Conservation (phyloP, 805 yeast genomes). For the Candida golubevii region DNA sequence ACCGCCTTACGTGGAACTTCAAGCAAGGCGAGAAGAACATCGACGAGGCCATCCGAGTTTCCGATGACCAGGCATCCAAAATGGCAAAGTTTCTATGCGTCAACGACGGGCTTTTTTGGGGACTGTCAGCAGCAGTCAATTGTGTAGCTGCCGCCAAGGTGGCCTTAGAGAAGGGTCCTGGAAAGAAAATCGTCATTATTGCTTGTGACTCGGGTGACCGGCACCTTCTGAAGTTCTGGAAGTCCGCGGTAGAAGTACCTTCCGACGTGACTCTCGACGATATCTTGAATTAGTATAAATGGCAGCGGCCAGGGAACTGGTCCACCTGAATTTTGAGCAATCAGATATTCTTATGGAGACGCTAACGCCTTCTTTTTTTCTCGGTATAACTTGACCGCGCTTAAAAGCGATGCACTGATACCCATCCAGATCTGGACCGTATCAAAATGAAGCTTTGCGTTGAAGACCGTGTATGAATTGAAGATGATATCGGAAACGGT, state of each 20-base stretch:
- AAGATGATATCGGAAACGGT: conserved; percentile 36
- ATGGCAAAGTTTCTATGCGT: conserved; percentile 85
- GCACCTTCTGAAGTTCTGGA: conserved; percentile 92
- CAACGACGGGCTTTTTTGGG: conserved; percentile 86
- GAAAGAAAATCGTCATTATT: conserved; percentile 71
- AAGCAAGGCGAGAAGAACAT: conserved; percentile 62
- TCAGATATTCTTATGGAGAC: not conserved
- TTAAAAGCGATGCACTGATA: conserved; percentile 35
- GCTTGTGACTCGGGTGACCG: conserved; percentile 92
- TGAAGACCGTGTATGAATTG: conserved; percentile 40
- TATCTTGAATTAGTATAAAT: conserved; percentile 12
- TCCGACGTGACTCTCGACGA: conserved; percentile 35
- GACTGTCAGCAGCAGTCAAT: conserved; percentile 90
- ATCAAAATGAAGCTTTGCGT: conserved; percentile 27
- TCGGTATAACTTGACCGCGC: conserved; percentile 36
- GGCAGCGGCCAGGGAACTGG: too few relatives aligned
- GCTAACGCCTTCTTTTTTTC: conserved; percentile 23
- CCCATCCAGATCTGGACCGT: conserved; percentile 46
- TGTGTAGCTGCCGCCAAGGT: conserved; percentile 81
- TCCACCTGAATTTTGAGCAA: too few relatives aligned
- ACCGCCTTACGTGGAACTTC: conserved; percentile 81
- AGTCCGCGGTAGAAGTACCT: conserved; percentile 44
- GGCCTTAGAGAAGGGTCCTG: conserved; percentile 44
- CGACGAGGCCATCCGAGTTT: conserved; percentile 75
- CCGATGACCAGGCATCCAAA: conserved; percentile 73